A percentile compares a stretch with the other conserved stretches of the same genome.
phyloP scores from a whole-genome alignment of 768 basidiomycete species.

The Boletus pseudopeckii region DNA sequence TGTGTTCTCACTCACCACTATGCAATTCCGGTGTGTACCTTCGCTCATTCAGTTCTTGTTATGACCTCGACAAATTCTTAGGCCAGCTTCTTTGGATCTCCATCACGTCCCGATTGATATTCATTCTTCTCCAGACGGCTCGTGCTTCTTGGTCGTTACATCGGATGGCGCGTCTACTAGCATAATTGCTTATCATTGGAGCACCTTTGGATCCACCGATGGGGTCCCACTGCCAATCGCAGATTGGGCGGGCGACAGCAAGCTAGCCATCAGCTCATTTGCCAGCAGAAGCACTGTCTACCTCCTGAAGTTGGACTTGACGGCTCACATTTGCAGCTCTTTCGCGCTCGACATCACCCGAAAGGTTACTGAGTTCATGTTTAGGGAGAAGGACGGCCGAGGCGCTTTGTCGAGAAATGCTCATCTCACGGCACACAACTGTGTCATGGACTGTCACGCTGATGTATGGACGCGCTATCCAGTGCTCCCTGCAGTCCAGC shows the following conservation, averaged over 20 bases:
- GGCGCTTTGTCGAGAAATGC: constrained; percentile 16
- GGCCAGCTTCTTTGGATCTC: constrained; percentile 46
- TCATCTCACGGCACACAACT: constrained; percentile 40
- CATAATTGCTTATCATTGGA: constrained; percentile 51
- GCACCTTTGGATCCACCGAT: constrained; percentile 50
- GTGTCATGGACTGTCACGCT: constrained; percentile 49
- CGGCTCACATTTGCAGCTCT: constrained; percentile 37
- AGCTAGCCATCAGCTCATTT: constrained; percentile 43
- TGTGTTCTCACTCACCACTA: constrained; percentile 51
- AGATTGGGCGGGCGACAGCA: constrained; percentile 21
- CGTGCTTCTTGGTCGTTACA: constrained; percentile 43
- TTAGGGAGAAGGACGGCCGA: constrained; percentile 41
- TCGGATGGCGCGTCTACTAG: constrained; percentile 13
- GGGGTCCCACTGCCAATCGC: constrained; percentile 40
- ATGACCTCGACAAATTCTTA: constrained; percentile 15
- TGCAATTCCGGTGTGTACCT: constrained; percentile 48
- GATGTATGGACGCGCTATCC: constrained; percentile 63
- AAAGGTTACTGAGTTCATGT: constrained; percentile 56
- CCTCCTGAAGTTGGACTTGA: constrained; percentile 40
- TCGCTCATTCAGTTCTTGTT: neutral
- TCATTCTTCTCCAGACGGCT: constrained; percentile 52
- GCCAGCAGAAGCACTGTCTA: constrained; percentile 40
- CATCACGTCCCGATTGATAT: constrained; percentile 31
- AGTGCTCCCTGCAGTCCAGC: constrained; percentile 48
- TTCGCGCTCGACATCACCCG: constrained; percentile 50